These are phyloP conservation scores for Chlamydomonas sp. DNA, from an alignment of 139 green algal genomes.

Conservation along the genomic window DNA sequence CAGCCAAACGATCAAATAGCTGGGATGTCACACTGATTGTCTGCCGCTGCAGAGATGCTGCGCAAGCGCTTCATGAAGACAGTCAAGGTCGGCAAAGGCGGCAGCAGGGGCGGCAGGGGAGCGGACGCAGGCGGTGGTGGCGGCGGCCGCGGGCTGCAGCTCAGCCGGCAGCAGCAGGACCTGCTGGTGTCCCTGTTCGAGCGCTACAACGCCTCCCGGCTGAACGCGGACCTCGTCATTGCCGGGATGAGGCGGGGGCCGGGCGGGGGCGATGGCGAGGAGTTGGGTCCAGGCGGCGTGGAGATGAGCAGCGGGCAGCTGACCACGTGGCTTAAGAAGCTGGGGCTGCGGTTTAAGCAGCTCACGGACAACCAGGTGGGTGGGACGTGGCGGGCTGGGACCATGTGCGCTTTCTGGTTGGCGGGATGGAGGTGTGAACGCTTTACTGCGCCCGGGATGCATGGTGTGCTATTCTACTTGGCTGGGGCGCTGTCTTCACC, in stretches of 20 bases:
- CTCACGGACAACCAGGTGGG: constrained; percentile 56
- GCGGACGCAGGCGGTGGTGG: not conserved
- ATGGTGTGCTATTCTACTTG: no score
- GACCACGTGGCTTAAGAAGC: constrained; percentile 35
- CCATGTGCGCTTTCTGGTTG: not conserved
- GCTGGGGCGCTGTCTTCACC: no score
- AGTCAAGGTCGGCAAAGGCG: constrained; percentile 21
- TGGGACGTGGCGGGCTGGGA: no score
- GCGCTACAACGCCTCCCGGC: constrained; percentile 37
- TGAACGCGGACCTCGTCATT: constrained; percentile 42
- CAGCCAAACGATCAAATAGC: no score
- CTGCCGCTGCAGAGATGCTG: constrained; percentile 17
- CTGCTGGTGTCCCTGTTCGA: constrained; percentile 45
- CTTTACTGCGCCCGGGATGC: no score
- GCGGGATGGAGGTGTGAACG: not conserved
- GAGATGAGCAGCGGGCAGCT: constrained; percentile 32
- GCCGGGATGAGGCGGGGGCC: not conserved
- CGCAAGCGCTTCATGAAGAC: constrained; percentile 38
- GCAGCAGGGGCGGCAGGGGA: not conserved
- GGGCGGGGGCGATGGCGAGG: not conserved
- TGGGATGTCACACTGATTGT: no score
- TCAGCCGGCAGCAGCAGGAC: constrained; percentile 5
- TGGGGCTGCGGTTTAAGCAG: constrained; percentile 51
- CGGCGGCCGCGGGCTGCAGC: constrained; percentile 10
- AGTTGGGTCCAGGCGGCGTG: not conserved